Evolutionary conservation across 1,284 basidiomycete species (phyloP), one percentile per base, ranked within the genome.

Genomic region (Coniferiporia weirii): DNA sequence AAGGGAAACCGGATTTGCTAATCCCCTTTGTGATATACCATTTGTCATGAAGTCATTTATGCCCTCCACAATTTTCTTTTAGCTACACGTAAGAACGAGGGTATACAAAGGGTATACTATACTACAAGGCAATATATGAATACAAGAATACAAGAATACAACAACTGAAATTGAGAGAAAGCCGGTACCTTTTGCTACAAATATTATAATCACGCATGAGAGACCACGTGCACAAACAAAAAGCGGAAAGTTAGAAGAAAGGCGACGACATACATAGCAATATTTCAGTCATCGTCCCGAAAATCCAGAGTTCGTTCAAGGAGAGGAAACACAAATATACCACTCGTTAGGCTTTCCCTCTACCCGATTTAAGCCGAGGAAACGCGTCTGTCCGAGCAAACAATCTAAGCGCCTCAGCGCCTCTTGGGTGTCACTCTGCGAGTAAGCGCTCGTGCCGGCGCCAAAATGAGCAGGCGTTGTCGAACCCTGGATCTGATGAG

Each of bases 321-420:
- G 22, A 45, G 15, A 44, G 22, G 43, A n/a, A 34, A 57, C 48
- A 40, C 40, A 17, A 4, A 53, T 44, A 52, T 51, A 47, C 57
- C 57, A 59, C 13, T 38, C 51, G 27, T 34, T 19, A 17, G 45
- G 17, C 40, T 32, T 49, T 2, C 36, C 36, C 15, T 35, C 35
- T 20, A 57, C 20, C 6, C 22, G 20, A 19, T 27, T 22, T 13
- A 62, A 48, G 2, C 61, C 54, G 7, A 55, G 35, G 44, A 59
- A 62, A 10, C 20, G 47, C n/a, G 53, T 52, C 22, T 59, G 48
- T 15, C 61, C 61, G 10, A 59, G 51, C n/a, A 62, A 40, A 36
- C 45, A 59, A 45, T 62, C 61, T 13, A 62, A 8, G 32, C 61
- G 61, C 22, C 38, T 59, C 52, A 62, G 8, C 56, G 56, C 9